Base-by-base conservation (phyloP, 345 rosid genomes). In the Eucalyptus polyanthemos region DNA sequence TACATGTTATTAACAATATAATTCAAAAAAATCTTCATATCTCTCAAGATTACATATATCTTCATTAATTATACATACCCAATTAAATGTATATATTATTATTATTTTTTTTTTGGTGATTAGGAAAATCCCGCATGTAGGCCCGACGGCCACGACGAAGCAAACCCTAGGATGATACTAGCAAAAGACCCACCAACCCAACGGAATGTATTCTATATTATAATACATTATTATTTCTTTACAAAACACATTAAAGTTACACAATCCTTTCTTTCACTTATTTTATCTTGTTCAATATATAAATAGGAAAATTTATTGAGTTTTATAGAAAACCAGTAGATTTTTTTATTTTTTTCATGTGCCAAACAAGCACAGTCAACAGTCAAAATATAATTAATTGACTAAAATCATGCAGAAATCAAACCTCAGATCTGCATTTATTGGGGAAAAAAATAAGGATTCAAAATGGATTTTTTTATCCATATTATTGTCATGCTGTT, bases 181-280 rank as follows among this genome's bases (percentile, higher is more conserved):
- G 1, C 0, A 1, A 4, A 49, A 0, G 2, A 49, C 6, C 14
- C 2, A 49, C 2, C 0, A 4, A 0, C 6, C 0, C 14, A 0
- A 49, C 2, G 0, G 4, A 72, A 5, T 10, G 2, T 37, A 19
- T 19, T 37, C 1, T 15, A 65, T 3, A 4, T 65, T 14, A 65
- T 8, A 65, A 65, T 15, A n/a, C 7, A n/a, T 65, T 6, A 4
- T n/a, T 65, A 14, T 53, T 53, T 53, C 5, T 37, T 72, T 19
- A 22, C 27, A 21, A 72, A 6, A 37, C 5, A 37, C 24, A 10
- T 0, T 3, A 11, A 21, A 72, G 3, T 37, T 37, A 37, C 24
- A 6, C 45, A 40, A 19, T 37, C 8, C 14, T 72, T 5, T 19
- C 25, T 72, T 37, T 72, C 0, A 2, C 83, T 72, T 72, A 21